Conservation (phyloP, 2,329 filamentous ascomycete species). For the Aspergillus alliaceus region DNA sequence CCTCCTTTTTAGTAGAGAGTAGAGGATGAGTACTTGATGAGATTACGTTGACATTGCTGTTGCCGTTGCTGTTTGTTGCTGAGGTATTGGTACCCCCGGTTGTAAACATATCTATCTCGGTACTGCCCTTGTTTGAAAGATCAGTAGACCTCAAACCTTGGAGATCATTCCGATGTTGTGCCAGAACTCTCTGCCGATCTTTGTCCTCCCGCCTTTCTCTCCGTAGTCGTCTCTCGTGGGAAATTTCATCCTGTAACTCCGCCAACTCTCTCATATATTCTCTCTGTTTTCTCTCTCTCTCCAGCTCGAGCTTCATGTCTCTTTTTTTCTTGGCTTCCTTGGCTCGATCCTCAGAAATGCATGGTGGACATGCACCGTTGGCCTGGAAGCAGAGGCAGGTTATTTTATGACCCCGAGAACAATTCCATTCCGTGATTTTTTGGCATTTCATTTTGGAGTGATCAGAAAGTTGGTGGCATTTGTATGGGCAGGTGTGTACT, state of each 20-base stretch:
- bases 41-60: too few species aligned
- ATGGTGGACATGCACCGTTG: conserved; percentile 49
- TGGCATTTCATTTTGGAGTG: conserved; percentile 57
- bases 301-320: conserved; percentile 49
- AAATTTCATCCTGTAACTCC: not conserved
- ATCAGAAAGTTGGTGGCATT: conserved; percentile 63
- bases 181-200: conserved; percentile 21
- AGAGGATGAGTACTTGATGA: not conserved
- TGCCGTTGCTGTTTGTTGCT: not conserved
- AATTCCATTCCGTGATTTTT: conserved; percentile 47
- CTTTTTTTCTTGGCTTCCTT: conserved; percentile 50
- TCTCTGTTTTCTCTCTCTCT: conserved; percentile 22
- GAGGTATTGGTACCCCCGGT: not conserved
- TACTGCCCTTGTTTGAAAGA: not conserved
- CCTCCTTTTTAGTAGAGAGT: not conserved
- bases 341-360: conserved; percentile 50
- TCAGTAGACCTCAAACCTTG: conserved; percentile 6
- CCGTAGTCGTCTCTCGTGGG: not conserved
- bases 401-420: conserved; percentile 53
- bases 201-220: not conserved
- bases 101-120: not conserved
- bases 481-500: conserved; percentile 57
- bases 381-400: conserved; percentile 49
- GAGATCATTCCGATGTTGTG: conserved; percentile 20
- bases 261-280: conserved; percentile 14